Percentiles rank a stretch among this genome's conserved stretches.
Conservation (phyloP, 805 yeast species). For the Lipomyces kockii region DNA sequence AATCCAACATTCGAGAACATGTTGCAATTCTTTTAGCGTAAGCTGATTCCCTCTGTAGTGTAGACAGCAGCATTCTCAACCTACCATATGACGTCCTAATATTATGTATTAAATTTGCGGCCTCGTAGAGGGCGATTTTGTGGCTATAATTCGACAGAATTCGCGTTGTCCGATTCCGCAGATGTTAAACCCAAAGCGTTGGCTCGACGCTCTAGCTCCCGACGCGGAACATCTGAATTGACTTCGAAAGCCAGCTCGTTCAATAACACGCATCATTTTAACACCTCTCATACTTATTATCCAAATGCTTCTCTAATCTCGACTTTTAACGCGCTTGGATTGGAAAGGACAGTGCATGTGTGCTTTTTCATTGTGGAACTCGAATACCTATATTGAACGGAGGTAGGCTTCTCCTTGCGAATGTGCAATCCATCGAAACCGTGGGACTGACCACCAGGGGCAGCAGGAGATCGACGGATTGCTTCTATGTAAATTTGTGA, state of each 20-base stretch:
- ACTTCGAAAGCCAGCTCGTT: too few species aligned
- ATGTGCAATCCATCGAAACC: not conserved
- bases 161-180: too few species aligned
- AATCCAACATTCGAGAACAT: not conserved
- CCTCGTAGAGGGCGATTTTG: too few species aligned
- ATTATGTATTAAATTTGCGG: too few species aligned
- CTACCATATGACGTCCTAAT: too few species aligned
- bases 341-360: not conserved
- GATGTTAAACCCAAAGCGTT: not conserved
- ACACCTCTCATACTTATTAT: not conserved
- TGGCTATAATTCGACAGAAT: too few species aligned
- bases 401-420: not conserved
- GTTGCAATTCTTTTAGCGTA: too few species aligned
- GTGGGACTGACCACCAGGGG: not conserved
- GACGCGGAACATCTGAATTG: not conserved
- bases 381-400: not conserved
- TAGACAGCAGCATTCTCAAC: too few species aligned
- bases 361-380: not conserved
- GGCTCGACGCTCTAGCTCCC: not conserved
- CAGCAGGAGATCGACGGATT: not conserved
- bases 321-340: not conserved
- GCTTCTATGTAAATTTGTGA: not conserved
- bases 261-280: not conserved
- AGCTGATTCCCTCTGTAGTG: too few species aligned
- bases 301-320: not conserved